A percentile compares a stretch with the other conserved stretches of the same genome.
Conservation (phyloP, 257 asterid genomes). For the Capsicum rhomboideum region DNA sequence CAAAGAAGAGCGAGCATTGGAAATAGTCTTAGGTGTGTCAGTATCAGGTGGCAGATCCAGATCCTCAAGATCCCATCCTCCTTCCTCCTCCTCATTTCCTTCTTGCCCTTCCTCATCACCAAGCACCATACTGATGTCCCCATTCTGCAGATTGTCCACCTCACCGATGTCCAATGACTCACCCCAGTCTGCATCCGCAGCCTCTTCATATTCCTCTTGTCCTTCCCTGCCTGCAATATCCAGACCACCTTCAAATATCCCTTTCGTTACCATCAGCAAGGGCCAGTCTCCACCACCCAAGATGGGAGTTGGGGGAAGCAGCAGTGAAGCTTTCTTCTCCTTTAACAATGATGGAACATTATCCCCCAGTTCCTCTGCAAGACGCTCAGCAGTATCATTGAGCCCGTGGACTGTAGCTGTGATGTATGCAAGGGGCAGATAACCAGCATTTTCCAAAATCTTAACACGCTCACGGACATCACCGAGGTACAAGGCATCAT, state of each 20-base stretch:
- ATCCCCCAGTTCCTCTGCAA: slow-evolving; percentile 61
- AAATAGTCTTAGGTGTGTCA: slow-evolving; percentile 57
- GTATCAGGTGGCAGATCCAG: slow-evolving; percentile 79
- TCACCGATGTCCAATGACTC: slow-evolving; percentile 62
- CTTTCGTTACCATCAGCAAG: slow-evolving; percentile 63
- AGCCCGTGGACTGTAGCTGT: slow-evolving; percentile 77
- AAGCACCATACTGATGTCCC: slow-evolving; percentile 29
- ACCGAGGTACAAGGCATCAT: slow-evolving; percentile 83
- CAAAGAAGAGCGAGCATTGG: slow-evolving; percentile 46
- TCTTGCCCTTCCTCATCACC: slow-evolving; percentile 45
- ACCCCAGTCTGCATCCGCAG: slow-evolving; percentile 42
- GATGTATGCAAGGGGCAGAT: slow-evolving; percentile 69
- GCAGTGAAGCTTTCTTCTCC: slow-evolving; percentile 41
- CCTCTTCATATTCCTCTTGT: slow-evolving; percentile 42
- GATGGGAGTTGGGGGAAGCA: slow-evolving; percentile 78
- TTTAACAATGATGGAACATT: slow-evolving; percentile 53
- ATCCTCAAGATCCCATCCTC: slow-evolving; percentile 97
- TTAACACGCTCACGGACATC: slow-evolving; percentile 76
- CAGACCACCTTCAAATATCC: slow-evolving; percentile 64
- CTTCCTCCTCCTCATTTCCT: slow-evolving; percentile 36
- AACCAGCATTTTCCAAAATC: slow-evolving; percentile 72
- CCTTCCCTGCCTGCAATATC: slow-evolving; percentile 40
- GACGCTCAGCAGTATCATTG: slow-evolving; percentile 48
- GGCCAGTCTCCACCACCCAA: slow-evolving; percentile 84
- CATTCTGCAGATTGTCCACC: slow-evolving; percentile 46